These are phyloP conservation scores for Ceratobasidium sp. DNA, from an alignment of 1,284 basidiomycete species.

Conservation along the genomic window DNA sequence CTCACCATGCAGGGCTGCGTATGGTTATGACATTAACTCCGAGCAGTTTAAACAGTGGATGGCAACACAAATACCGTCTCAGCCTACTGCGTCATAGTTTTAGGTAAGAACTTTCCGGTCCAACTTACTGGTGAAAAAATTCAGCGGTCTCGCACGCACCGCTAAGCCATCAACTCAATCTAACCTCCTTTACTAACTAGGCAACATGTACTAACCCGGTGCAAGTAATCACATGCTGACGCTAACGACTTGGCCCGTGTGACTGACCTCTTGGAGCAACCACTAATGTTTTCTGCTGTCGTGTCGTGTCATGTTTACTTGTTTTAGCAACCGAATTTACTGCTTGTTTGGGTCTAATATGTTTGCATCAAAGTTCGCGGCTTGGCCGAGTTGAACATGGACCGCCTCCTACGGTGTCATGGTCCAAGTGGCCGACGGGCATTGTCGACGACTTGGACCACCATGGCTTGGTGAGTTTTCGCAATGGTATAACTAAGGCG, in stretches of 20 bases:
- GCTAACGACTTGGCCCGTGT: conserved; percentile 10
- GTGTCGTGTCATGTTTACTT: not conserved
- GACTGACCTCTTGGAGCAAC: conserved; percentile 15
- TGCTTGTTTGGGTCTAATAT: conserved; percentile 16
- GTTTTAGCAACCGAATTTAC: conserved; percentile 27
- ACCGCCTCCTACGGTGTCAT: not conserved
- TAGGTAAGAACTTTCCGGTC: conserved; percentile 16
- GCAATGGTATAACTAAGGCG: not conserved
- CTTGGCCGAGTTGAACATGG: too few species aligned
- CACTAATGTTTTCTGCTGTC: conserved; percentile 15
- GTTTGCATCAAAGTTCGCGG: not conserved
- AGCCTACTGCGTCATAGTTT: conserved; percentile 5
- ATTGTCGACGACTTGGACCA: conserved; percentile 9
- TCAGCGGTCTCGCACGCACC: not conserved
- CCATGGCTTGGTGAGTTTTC: not conserved
- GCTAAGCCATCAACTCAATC: conserved; percentile 1
- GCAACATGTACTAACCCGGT: conserved; percentile 29
- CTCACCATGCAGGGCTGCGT: conserved; percentile 68
- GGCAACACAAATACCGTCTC: conserved; percentile 58
- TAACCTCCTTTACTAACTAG: conserved; percentile 21
- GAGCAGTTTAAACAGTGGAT: conserved; percentile 81
- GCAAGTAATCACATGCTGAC: conserved; percentile 27
- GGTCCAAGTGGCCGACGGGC: conserved; percentile 14
- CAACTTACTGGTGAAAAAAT: not conserved
- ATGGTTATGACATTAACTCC: conserved; percentile 88